phyloP scores from a whole-genome alignment of 352 stramenopile species.

The Globisporangium irregulare region DNA sequence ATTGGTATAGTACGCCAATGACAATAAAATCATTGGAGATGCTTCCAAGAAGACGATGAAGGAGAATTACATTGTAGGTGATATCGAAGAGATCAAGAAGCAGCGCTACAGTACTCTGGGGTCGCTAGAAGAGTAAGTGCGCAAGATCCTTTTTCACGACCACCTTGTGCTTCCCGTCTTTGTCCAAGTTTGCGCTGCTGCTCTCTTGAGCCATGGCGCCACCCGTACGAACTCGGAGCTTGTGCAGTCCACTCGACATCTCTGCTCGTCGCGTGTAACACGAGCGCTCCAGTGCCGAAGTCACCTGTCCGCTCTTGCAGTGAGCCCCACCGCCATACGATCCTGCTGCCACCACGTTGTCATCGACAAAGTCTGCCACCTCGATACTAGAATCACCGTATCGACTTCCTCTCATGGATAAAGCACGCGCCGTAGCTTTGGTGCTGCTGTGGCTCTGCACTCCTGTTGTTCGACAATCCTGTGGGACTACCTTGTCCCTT shows the following conservation, averaged over 20 bases:
- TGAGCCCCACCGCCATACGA: constrained; percentile 47
- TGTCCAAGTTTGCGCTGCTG: constrained; percentile 14
- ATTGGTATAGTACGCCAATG: constrained; percentile 19
- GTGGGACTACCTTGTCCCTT: neutral
- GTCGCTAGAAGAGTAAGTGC: constrained; percentile 53
- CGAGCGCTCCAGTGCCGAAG: constrained; percentile 29
- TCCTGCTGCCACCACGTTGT: constrained; percentile 25
- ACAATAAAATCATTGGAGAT: neutral
- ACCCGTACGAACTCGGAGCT: constrained; percentile 47
- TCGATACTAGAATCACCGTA: neutral
- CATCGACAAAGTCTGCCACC: neutral
- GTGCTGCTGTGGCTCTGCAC: neutral
- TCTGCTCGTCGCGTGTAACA: constrained; percentile 43
- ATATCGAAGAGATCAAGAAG: neutral
- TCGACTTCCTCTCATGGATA: neutral
- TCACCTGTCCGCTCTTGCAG: constrained; percentile 29
- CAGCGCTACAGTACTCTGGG: neutral
- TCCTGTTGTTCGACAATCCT: neutral
- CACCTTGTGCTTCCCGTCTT: constrained; percentile 54
- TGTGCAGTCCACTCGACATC: constrained; percentile 51
- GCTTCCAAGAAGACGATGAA: neutral
- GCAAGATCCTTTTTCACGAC: constrained; percentile 59
- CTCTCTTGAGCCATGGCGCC: constrained; percentile 26
- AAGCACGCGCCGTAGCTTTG: neutral
- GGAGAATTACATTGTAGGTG: neutral